Conservation (phyloP, 2,329 filamentous ascomycete species). For the Ascochyta koolunga region DNA sequence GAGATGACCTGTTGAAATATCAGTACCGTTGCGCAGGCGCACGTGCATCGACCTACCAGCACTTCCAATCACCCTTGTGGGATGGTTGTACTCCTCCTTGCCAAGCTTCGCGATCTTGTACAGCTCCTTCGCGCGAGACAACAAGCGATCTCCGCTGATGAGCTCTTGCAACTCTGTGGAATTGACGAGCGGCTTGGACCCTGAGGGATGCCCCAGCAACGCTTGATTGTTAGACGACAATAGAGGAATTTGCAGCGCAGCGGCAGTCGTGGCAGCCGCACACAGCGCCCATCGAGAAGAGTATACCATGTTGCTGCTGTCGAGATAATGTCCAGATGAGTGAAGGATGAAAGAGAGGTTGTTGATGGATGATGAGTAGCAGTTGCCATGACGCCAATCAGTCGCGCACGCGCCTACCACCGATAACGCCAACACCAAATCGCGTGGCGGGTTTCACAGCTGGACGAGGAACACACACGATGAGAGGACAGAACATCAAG, state of each 20-base stretch:
- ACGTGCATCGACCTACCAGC: conserved; percentile 36
- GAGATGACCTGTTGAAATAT: conserved; percentile 34
- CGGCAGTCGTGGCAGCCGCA: conserved; percentile 33
- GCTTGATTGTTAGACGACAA: conserved; percentile 33
- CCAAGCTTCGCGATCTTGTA: conserved; percentile 52
- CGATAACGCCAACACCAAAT: conserved; percentile 37
- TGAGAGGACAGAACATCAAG: no score
- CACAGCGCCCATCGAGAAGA: conserved; percentile 36
- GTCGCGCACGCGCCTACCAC: conserved; percentile 21
- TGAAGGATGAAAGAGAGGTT: conserved; percentile 15
- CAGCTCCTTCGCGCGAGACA: conserved; percentile 44
- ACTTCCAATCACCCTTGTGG: conserved; percentile 49
- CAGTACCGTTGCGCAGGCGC: conserved; percentile 12
- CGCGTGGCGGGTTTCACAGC: conserved; percentile 23
- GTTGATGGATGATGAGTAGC: conserved; percentile 25
- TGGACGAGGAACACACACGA: not conserved
- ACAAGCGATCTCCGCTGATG: conserved; percentile 43
- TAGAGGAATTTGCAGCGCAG: conserved; percentile 40
- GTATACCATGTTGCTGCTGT: conserved; percentile 33
- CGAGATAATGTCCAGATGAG: conserved; percentile 9
- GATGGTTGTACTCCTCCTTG: conserved; percentile 51
- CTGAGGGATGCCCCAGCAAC: conserved; percentile 28
- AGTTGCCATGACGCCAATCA: conserved; percentile 35
- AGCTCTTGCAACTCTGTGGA: conserved; percentile 44
- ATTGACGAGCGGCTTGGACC: conserved; percentile 41